Evolutionary conservation across 2,329 filamentous ascomycete genomes (phyloP), one percentile per base, ranked within the genome.

Genomic region (Apiospora arundinis): DNA sequence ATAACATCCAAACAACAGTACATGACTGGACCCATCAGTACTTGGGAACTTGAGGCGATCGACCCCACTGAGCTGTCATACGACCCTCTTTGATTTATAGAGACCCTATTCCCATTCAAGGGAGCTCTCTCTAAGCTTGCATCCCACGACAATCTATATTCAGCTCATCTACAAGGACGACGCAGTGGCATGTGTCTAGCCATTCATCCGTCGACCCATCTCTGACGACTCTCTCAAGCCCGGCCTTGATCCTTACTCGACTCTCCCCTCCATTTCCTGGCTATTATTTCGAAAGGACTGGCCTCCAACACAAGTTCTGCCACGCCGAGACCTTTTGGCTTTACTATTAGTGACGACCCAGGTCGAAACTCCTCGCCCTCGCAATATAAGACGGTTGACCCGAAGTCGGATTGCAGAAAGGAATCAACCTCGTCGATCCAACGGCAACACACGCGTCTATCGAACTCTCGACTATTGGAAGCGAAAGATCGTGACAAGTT

Each of bases 41-140:
- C 67, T 25, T 80, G 78, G 78, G 75, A 74, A 78, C 75, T 80
- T 81, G 78, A 80, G 79, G 79, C 80, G 79, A 81, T 79, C 78
- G 77, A 81, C 80, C 82, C 83, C 82, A 81, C 83, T 75, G 80
- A 74, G 78, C 77, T 75, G 80, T 81, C 78, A 74, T 79, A 80
- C 78, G 78, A 80, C 79, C 76, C 76, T 75, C 78, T 75, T 80
- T 78, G 74, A 79, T 80, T 79, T 81, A 82, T 83, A 83, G 80
- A 81, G 74, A 75, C 75, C 74, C 73, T 70, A 72, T 75, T 74
- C 77, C 74, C 74, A 76, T 72, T 70, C 70, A 69, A 72, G 73
- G 68, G 69, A 72, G 77, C 75, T 74, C 71, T 48, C 44, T 32
- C 46, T 4, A 37, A 37, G 32, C 56, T 40, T 14, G 56, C 56